Evolutionary conservation across 2,329 filamentous ascomycete genomes (phyloP).

Genomic region (Orbilia ellipsospora): DNA sequence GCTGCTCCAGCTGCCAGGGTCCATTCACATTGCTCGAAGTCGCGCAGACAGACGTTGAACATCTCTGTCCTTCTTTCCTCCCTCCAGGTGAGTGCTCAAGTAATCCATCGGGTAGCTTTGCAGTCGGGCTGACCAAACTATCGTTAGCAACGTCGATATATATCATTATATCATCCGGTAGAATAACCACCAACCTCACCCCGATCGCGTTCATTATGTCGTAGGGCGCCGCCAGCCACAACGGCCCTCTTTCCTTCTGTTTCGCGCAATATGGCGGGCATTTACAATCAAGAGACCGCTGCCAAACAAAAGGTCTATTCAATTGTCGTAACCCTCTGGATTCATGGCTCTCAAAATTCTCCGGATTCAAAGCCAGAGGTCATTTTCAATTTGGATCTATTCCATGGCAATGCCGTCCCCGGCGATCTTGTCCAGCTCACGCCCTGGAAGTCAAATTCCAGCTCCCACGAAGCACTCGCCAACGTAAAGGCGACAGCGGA

Average conservation of each 20-base stretch:
- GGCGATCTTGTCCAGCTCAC: slow-evolving; percentile 46
- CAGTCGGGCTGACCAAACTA: too few species aligned
- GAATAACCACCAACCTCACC: neutral
- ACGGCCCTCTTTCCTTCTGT: slow-evolving; percentile 1
- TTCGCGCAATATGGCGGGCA: slow-evolving; percentile 29
- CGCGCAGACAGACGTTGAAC: neutral
- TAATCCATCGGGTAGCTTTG: neutral
- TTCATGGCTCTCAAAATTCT: slow-evolving; percentile 38
- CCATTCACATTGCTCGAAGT: neutral
- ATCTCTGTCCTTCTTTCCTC: neutral
- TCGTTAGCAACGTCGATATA: too few species aligned
- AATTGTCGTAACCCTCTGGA: slow-evolving; percentile 43
- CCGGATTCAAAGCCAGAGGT: slow-evolving; percentile 45
- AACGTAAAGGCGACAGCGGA: slow-evolving; percentile 34
- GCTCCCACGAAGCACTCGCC: slow-evolving; percentile 46
- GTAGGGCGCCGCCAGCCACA: slow-evolving; percentile 40
- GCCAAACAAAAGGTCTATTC: slow-evolving; percentile 35
- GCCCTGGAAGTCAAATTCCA: slow-evolving; percentile 46
- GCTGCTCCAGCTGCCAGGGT: neutral
- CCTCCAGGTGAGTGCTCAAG: neutral
- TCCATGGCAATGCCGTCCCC: slow-evolving; percentile 31
- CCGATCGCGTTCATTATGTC: slow-evolving; percentile 12
- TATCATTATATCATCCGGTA: neutral
- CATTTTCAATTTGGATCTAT: slow-evolving; percentile 44
- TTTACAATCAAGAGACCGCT: slow-evolving; percentile 31